These are phyloP conservation scores for Helotiales sp. DNA, from an alignment of 2,329 filamentous ascomycete species.

Conservation along the genomic window DNA sequence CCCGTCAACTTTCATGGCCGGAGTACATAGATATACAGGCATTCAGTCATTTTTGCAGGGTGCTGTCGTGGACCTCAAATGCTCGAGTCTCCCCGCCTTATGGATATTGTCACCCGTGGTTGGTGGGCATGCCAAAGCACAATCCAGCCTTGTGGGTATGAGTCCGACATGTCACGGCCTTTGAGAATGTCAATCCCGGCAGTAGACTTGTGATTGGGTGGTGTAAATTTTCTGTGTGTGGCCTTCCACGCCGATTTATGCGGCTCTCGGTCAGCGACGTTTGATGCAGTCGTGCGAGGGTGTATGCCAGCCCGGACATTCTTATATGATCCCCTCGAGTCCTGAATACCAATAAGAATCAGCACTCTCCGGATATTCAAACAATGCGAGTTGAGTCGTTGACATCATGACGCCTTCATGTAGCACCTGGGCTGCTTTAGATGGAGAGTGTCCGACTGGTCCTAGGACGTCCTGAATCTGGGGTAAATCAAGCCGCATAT, in stretches of 20 bases:
- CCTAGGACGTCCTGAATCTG: neutral
- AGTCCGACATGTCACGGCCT: neutral
- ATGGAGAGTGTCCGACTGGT: neutral
- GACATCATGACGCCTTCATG: neutral
- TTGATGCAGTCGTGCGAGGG: neutral
- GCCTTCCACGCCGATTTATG: too few species aligned
- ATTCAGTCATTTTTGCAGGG: neutral
- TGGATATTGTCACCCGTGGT: neutral
- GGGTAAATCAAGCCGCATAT: too few species aligned
- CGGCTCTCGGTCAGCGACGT: neutral
- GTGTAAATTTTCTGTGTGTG: neutral
- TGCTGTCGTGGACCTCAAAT: neutral
- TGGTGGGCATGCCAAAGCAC: neutral
- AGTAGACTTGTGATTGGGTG: neutral
- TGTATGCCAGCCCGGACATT: neutral
- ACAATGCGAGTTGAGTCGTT: neutral
- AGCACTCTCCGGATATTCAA: too few species aligned
- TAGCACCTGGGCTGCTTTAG: neutral
- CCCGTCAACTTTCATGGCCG: neutral
- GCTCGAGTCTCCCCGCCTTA: neutral
- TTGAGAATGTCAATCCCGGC: neutral
- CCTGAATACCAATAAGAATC: neutral
- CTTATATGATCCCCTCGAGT: neutral
- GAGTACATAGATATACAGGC: neutral
- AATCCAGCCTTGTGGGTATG: neutral